Evolutionary conservation across 2,329 filamentous ascomycete species (phyloP).

Genomic region (Aschersonia sp.): DNA sequence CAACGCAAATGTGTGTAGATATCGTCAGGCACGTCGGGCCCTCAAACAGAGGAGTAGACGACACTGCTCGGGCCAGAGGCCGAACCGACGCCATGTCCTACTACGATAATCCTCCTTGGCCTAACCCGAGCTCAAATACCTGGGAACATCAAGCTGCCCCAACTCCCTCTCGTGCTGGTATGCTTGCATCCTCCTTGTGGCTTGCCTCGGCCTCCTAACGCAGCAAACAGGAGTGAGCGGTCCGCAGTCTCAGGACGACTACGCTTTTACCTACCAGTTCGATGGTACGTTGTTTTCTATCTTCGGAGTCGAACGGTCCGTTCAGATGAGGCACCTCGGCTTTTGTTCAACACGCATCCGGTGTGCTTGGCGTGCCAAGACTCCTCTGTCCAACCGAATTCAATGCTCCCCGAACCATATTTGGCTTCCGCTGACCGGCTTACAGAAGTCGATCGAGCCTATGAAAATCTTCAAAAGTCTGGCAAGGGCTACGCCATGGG

Average conservation of each 20-base stretch:
- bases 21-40: neutral
- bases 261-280: conserved; percentile 75
- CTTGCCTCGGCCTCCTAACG: neutral
- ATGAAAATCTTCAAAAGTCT: conserved; percentile 93
- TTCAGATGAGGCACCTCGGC: too few species aligned
- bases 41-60: neutral
- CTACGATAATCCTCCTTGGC: conserved; percentile 29
- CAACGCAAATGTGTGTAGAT: neutral
- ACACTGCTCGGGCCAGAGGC: too few species aligned
- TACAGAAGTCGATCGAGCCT: conserved; percentile 85
- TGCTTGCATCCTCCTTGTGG: neutral
- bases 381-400: neutral
- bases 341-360: neutral
- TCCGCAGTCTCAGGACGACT: conserved; percentile 59
- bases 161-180: conserved; percentile 26
- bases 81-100: conserved; percentile 22
- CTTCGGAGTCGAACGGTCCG: too few species aligned
- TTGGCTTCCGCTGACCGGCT: neutral
- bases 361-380: neutral
- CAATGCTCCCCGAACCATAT: neutral
- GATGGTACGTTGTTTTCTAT: conserved; percentile 53
- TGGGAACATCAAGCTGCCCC: conserved; percentile 30
- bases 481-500: conserved; percentile 73
- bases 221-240: conserved; percentile 52
- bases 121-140: conserved; percentile 22